Base-by-base conservation (phyloP, 2,329 filamentous ascomycete genomes). In the Colletotrichum navitas region DNA sequence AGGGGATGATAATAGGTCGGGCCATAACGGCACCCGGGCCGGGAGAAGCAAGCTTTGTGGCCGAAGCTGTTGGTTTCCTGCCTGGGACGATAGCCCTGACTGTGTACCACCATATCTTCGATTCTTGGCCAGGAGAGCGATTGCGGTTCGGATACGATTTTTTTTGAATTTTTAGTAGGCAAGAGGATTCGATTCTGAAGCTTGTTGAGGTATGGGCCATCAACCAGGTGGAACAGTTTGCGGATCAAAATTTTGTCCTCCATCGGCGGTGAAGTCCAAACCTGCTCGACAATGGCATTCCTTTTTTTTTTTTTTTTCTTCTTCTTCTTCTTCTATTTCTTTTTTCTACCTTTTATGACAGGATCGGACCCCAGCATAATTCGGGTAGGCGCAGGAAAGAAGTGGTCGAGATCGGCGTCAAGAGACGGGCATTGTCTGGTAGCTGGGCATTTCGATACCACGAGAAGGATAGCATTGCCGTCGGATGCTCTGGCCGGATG, bases 381-480 rank as follows among this genome's bases (percentile, higher is more conserved):
- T 55, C 92, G 87, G 90, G 89, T 7, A 80, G 89, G 74, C 81
- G 81, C 78, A 89, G 87, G 75, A 81, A 85, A 60, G 88, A 89
- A 59, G 76, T 79, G 49, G 84, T 89, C 45, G 82, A 86, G 66
- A 81, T 87, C n/a, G 74, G 70, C 45, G 63, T 79, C 47, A 78
- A 71, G 79, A 58, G 78, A 77, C 66, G 74, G 76, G 68, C 67
- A 72, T 66, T 73, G 64, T 64, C 64, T 71, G 45, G 69, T 62
- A 64, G 68, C 43, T 63, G 71, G 54, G 59, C 63, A 68, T 73
- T 73, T 67, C 68, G 63, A 73, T 67, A 71, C 68, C 73, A 74
- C 64, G 69, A 66, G 74, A 65, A 67, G 62, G 71, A 59, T 63
- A 69, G 58, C 71, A 72, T 66, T 66, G 70, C 60, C 69, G 69